These are phyloP conservation scores for Olyra latifolia DNA, from an alignment of 176 grass and related monocot species.

Conservation along the genomic window DNA sequence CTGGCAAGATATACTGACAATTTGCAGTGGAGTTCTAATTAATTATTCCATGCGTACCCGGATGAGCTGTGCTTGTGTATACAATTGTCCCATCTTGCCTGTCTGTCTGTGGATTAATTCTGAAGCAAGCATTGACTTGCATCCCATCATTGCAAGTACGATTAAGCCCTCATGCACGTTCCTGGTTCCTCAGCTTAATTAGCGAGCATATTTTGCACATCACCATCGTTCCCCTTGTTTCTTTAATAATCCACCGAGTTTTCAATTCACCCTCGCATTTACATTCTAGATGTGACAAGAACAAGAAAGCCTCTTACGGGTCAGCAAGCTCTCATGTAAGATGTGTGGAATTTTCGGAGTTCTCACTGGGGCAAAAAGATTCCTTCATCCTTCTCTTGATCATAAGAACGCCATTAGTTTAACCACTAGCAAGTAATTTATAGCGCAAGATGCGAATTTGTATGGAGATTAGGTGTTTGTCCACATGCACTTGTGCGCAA, in stretches of 20 bases:
- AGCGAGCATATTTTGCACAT: slow-evolving; percentile 38
- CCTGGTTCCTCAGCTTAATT: slow-evolving; percentile 17
- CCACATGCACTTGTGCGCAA: slow-evolving; percentile 56
- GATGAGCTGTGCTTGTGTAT: slow-evolving; percentile 50
- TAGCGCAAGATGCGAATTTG: slow-evolving; percentile 45
- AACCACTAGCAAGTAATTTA: slow-evolving; percentile 29
- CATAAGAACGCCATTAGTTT: slow-evolving; percentile 31
- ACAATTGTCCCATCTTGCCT: slow-evolving; percentile 33
- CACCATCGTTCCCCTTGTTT: slow-evolving; percentile 12
- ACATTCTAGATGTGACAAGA: slow-evolving; percentile 31
- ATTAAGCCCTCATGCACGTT: slow-evolving; percentile 43
- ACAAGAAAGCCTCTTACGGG: slow-evolving; percentile 8
- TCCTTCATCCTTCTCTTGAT: slow-evolving; percentile 27
- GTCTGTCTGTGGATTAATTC: slow-evolving; percentile 34
- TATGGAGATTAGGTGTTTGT: slow-evolving; percentile 46
- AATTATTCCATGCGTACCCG: slow-evolving; percentile 15
- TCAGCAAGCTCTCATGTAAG: slow-evolving; percentile 22
- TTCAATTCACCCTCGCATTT: background rate
- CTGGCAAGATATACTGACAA: slow-evolving; percentile 46
- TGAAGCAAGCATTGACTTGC: slow-evolving; percentile 47
- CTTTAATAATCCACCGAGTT: slow-evolving; percentile 13
- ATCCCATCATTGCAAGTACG: slow-evolving; percentile 56
- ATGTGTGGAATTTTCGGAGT: slow-evolving; percentile 15
- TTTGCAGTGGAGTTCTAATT: slow-evolving; percentile 42
- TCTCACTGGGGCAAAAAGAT: slow-evolving; percentile 44